Evolutionary conservation across 2,329 filamentous ascomycete genomes (phyloP).

Genomic region (Didymella segeticola): DNA sequence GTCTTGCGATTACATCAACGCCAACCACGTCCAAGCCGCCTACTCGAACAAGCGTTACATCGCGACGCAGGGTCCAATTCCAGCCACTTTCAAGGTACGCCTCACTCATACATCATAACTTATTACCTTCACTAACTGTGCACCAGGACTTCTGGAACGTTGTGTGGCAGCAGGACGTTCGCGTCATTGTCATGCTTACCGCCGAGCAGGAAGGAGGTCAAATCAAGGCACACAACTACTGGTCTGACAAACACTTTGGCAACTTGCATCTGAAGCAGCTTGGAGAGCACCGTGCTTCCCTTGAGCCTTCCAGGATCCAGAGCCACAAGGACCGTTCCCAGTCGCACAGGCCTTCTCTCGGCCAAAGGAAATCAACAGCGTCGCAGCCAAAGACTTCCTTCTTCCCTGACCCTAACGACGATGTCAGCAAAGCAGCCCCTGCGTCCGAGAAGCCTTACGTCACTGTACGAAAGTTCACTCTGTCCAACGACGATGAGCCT

Average conservation of each 20-base stretch:
- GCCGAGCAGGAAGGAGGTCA: constrained; percentile 93
- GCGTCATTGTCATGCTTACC: constrained; percentile 95
- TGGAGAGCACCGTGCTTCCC: constrained; percentile 80
- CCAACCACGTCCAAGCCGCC: constrained; percentile 80
- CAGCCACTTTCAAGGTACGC: constrained; percentile 86
- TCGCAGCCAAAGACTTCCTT: constrained; percentile 26
- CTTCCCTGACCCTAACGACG: constrained; percentile 25
- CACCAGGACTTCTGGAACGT: constrained; percentile 94
- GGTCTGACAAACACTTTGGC: constrained; percentile 81
- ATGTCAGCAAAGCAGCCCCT: constrained; percentile 30
- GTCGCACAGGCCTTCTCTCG: constrained; percentile 38
- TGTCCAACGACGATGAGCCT: constrained; percentile 77
- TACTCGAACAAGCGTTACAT: constrained; percentile 93
- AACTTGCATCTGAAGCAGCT: constrained; percentile 75
- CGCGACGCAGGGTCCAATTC: constrained; percentile 91
- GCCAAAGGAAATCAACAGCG: constrained; percentile 46
- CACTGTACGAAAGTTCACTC: constrained; percentile 83
- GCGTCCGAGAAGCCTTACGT: constrained; percentile 73
- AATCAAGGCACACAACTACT: constrained; percentile 94
- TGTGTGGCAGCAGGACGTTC: constrained; percentile 94
- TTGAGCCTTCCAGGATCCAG: constrained; percentile 68
- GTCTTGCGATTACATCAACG: constrained; percentile 93
- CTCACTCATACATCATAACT: background rate
- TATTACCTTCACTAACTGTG: constrained; percentile 23
- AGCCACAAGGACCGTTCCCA: constrained; percentile 44